Base-by-base conservation (phyloP, 768 basidiomycete genomes). In the Hypholoma sublateritium region DNA sequence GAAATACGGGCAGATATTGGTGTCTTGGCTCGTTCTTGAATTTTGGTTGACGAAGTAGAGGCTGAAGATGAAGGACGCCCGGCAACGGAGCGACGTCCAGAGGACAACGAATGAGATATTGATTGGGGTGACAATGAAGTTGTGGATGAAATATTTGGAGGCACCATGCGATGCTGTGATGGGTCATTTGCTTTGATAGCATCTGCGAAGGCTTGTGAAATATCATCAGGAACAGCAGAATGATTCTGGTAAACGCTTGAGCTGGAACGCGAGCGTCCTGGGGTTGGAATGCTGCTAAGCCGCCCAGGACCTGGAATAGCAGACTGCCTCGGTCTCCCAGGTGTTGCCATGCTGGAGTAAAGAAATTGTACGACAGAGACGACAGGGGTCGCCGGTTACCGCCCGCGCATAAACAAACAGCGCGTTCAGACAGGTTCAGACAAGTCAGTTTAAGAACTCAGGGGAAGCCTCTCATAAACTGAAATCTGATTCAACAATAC, bases 181-280 rank as follows among this genome's bases (percentile, higher is more conserved):
- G 91, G 91, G 67, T 93, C 88, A 63, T 93, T 91, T 52, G 89
- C 83, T 67, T 80, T 88, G 68, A 93, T 83, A 25, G 91, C 91
- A 61, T 91, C 90, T 42, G 80, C 83, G 61, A 93, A 87, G n/a
- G 90, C 87, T 63, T 82, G 82, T 45, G 84, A 80, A 66, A 87
- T 82, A 60, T 79, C 85, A 47, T 88, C 83, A 53, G 75, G 73
- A 64, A 87, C 82, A 51, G 67, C 58, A 25, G 70, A 60, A 32
- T 64, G 65, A 35, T 74, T 73, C 43, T 77, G 74, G 50, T 70
- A 56, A 17, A 78, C 76, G 55, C 70, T 79, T 11, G 89, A 88
- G n/a, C 80, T 71, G 16, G 90, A 88, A 59, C 89, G 82, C 45
- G 84, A 80, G 64, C 90, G 75, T 16, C 86, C 84, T 17, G 90